These are phyloP conservation scores for Brassica incana DNA, from an alignment of 345 rosid species.

Conservation along the genomic window DNA sequence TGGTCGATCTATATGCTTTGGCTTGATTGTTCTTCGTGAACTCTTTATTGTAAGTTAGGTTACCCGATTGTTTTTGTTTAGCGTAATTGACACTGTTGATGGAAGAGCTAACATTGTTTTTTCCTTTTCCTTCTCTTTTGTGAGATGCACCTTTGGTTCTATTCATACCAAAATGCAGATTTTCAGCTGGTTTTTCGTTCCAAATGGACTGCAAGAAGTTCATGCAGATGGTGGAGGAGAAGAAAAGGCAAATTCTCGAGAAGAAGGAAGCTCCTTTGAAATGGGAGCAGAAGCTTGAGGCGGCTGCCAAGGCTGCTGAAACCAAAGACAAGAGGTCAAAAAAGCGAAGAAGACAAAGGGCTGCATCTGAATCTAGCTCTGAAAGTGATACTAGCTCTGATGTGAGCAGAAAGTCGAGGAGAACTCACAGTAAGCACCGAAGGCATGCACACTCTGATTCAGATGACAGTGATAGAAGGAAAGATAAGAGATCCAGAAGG, in stretches of 20 bases:
- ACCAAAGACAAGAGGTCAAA: constrained; percentile 60
- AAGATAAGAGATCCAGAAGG: constrained; percentile 55
- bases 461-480: constrained; percentile 53
- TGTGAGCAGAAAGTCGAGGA: constrained; percentile 53
- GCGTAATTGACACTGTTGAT: constrained; percentile 17
- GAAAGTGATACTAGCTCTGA: constrained; percentile 50
- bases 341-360: constrained; percentile 63
- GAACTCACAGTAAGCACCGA: constrained; percentile 57
- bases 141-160: constrained; percentile 91
- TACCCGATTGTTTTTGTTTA: neutral
- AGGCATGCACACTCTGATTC: constrained; percentile 52
- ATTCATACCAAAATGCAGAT: constrained; percentile 88
- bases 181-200: constrained; percentile 51
- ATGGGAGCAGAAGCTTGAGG: constrained; percentile 98
- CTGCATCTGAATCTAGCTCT: constrained; percentile 44
- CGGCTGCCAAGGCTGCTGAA: constrained; percentile 76
- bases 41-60: neutral
- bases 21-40: neutral
- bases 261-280: constrained; percentile 83
- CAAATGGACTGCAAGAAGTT: constrained; percentile 96
- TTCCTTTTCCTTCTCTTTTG: constrained; percentile 70
- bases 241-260: constrained; percentile 75
- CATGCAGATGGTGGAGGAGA: constrained; percentile 95
- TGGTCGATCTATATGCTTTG: neutral
- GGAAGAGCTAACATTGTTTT: constrained; percentile 80